These are phyloP conservation scores for Flaveria floridana DNA, from an alignment of 140 eudicot species.

Conservation along the genomic window DNA sequence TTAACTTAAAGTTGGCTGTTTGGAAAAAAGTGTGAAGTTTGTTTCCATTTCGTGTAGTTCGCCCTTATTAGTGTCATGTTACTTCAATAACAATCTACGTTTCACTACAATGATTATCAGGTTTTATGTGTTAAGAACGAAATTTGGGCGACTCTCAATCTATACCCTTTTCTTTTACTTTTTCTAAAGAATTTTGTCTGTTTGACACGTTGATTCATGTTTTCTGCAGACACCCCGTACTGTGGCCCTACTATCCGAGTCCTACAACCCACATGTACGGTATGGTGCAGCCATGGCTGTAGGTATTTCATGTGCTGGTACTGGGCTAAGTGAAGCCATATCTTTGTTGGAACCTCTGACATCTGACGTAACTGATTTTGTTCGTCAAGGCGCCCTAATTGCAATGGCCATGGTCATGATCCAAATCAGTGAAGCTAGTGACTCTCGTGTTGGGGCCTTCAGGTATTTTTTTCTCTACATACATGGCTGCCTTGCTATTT, in stretches of 20 bases:
- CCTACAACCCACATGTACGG: constrained; percentile 98
- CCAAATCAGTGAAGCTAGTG: constrained; percentile 92
- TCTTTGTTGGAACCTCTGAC: constrained; percentile 93
- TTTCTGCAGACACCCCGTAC: constrained; percentile 79
- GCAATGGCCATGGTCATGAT: constrained; percentile 99
- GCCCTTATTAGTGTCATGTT: not conserved
- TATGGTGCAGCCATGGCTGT: constrained; percentile 99
- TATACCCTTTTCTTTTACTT: not conserved
- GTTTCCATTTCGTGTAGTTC: not conserved
- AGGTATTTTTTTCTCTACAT: constrained; percentile 42
- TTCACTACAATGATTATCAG: not conserved
- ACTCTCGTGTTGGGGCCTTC: constrained; percentile 94
- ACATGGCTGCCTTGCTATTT: not conserved
- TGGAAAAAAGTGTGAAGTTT: not conserved
- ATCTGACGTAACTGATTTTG: constrained; percentile 93
- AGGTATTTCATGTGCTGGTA: constrained; percentile 97
- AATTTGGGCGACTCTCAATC: not conserved
- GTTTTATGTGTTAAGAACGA: not conserved
- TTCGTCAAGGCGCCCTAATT: constrained; percentile 96
- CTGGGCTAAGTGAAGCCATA: constrained; percentile 95
- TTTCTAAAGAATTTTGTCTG: not conserved
- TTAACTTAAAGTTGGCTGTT: not conserved
- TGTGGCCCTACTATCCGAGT: constrained; percentile 82
- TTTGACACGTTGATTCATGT: not conserved
- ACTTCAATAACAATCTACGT: not conserved